Conservation (phyloP, 2,329 filamentous ascomycete species). For the Claviceps monticola region DNA sequence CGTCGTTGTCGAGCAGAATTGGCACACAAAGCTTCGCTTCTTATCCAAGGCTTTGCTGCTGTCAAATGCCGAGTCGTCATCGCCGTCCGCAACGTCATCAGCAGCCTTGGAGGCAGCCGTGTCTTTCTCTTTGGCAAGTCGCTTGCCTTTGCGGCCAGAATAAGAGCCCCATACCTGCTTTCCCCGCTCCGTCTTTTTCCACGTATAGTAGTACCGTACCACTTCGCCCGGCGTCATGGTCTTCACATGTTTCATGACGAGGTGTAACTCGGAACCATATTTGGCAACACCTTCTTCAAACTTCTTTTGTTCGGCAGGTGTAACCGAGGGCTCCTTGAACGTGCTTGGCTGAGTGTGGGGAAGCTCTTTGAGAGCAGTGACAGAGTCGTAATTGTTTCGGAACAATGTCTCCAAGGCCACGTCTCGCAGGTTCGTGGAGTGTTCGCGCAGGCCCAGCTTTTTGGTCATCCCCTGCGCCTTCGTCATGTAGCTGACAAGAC, state of each 20-base stretch:
- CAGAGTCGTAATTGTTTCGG: constrained; percentile 54
- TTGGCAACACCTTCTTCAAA: constrained; percentile 88
- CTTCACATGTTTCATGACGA: constrained; percentile 74
- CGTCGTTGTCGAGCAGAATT: constrained; percentile 69
- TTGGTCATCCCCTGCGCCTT: constrained; percentile 51
- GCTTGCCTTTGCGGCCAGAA: constrained; percentile 77
- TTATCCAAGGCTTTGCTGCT: constrained; percentile 65
- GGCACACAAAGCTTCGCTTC: constrained; percentile 81
- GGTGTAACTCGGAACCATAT: constrained; percentile 79
- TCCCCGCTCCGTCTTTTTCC: constrained; percentile 87
- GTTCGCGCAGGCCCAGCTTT: constrained; percentile 55
- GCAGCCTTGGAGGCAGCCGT: constrained; percentile 62
- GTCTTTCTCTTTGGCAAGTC: constrained; percentile 63
- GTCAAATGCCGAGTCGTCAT: constrained; percentile 94
- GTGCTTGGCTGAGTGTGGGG: constrained; percentile 52
- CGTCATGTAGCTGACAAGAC: constrained; percentile 65
- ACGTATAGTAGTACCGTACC: constrained; percentile 90
- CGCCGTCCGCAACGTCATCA: constrained; percentile 83
- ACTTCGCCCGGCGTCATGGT: constrained; percentile 66
- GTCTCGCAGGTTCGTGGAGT: constrained; percentile 78
- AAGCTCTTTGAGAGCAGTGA: constrained; percentile 57
- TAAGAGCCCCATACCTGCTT: constrained; percentile 83
- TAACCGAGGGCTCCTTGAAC: constrained; percentile 76
- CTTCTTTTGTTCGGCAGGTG: constrained; percentile 64
- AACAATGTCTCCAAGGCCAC: constrained; percentile 65